Evolutionary conservation across 768 basidiomycete genomes (phyloP).

Genomic region (Tulasnella sp.): DNA sequence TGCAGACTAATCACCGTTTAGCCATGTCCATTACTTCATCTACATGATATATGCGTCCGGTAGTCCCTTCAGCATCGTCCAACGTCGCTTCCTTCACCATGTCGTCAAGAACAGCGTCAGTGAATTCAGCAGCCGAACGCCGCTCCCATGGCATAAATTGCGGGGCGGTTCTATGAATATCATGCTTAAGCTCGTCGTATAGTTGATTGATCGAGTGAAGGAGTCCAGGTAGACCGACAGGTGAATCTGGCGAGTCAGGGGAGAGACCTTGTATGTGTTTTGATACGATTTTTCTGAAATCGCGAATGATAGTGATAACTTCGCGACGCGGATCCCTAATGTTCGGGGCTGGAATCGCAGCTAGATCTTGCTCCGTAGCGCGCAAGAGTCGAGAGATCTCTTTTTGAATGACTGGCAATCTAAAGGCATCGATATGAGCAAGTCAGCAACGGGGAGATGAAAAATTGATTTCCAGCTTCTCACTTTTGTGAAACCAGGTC

Average conservation of each 20-base stretch:
- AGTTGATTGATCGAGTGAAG: not conserved
- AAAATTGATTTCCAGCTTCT: not conserved
- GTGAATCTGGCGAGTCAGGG: not conserved
- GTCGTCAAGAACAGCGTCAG: no score
- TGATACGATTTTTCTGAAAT: constrained; percentile 3
- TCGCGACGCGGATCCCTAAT: constrained; percentile 1
- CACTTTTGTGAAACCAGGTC: constrained; percentile 7
- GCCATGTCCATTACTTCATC: constrained; percentile 19
- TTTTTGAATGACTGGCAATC: not conserved
- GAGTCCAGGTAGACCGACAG: not conserved
- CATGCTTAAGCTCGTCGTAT: constrained; percentile 1
- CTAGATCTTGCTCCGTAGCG: not conserved
- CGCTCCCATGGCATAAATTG: constrained; percentile 19
- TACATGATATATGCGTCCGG: constrained; percentile 19
- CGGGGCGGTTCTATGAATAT: constrained; percentile 2
- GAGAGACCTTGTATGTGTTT: constrained; percentile 9
- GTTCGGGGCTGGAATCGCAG: constrained; percentile 1
- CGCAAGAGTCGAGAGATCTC: not conserved
- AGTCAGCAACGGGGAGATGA: not conserved
- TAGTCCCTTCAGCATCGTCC: constrained; percentile 26
- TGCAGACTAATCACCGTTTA: constrained; percentile 10
- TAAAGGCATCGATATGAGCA: not conserved
- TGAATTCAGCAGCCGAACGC: no score
- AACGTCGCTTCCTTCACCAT: no score
- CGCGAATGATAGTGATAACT: not conserved